phyloP scores from a whole-genome alignment of 306 rosid genomes.

The Cucurbita moschata region DNA sequence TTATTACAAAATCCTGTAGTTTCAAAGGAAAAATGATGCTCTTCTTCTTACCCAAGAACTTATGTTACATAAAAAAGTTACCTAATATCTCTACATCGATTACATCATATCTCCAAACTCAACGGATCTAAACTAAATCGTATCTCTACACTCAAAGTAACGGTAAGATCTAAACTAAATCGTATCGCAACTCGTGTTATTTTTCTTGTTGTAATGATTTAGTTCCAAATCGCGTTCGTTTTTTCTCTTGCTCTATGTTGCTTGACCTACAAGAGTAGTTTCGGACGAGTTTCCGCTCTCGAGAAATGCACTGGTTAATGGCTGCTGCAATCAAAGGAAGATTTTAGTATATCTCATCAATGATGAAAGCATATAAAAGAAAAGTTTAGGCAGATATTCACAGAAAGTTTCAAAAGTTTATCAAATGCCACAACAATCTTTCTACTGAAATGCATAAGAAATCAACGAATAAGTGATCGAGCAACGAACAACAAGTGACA shows the following conservation, averaged over 20 bases:
- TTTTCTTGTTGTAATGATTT: neutral
- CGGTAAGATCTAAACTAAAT: neutral
- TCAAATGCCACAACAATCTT: neutral
- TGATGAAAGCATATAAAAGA: neutral
- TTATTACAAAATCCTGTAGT: neutral
- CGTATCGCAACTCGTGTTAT: neutral
- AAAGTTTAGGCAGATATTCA: neutral
- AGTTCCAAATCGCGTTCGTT: neutral
- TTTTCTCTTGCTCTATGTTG: slow-evolving; percentile 19
- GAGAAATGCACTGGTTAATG: slow-evolving; percentile 46
- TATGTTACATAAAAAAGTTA: neutral
- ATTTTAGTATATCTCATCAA: slow-evolving; percentile 3
- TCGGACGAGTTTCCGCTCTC: slow-evolving; percentile 41
- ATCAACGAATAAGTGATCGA: no score
- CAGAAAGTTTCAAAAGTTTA: neutral
- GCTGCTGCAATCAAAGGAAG: slow-evolving; percentile 42
- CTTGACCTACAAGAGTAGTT: slow-evolving; percentile 24
- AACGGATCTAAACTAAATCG: neutral
- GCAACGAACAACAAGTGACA: no score
- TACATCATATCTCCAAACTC: neutral
- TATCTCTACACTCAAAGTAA: neutral
- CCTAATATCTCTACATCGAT: neutral
- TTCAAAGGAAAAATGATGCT: slow-evolving; percentile 28
- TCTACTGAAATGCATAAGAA: neutral
- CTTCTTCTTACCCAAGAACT: slow-evolving; percentile 30